phyloP scores from a whole-genome alignment of 495 filamentous ascomycete genomes.

The Penicillium goetzii region DNA sequence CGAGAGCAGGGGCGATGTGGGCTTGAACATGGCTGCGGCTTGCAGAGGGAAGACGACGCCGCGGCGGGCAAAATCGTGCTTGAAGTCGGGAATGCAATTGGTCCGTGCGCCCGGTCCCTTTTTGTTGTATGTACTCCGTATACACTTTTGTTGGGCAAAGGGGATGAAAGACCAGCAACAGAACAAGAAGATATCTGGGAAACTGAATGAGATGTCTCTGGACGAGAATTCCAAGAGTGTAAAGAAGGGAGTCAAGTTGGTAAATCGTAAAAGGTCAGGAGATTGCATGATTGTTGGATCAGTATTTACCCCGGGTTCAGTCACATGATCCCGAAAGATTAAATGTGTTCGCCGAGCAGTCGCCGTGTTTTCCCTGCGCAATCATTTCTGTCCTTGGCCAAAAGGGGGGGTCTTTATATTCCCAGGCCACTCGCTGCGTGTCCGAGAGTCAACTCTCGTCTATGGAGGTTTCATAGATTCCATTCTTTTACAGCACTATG shows the following conservation, averaged over 20 bases:
- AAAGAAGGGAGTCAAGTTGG: background rate
- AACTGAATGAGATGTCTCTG: background rate
- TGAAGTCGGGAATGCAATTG: conserved; percentile 34
- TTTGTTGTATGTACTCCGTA: conserved; percentile 21
- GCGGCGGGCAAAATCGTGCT: conserved; percentile 35
- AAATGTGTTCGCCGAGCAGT: conserved; percentile 24
- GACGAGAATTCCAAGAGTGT: background rate
- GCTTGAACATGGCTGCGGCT: conserved; percentile 62
- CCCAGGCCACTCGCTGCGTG: conserved; percentile 13
- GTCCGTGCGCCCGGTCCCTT: conserved; percentile 27
- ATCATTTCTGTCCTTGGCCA: background rate
- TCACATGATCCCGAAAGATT: conserved; percentile 34
- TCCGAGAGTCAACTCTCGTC: conserved; percentile 8
- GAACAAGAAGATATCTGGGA: background rate
- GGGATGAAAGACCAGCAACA: background rate
- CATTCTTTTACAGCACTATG: conserved; percentile 34
- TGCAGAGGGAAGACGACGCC: conserved; percentile 13
- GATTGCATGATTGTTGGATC: background rate
- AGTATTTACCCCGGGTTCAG: conserved; percentile 25
- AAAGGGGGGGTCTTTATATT: conserved; percentile 1
- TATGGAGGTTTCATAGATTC: conserved; percentile 38
- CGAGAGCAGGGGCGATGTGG: conserved; percentile 72
- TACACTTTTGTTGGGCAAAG: background rate
- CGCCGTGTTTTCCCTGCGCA: conserved; percentile 11
- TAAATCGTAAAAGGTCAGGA: background rate